phyloP scores from a whole-genome alignment of 2,329 filamentous ascomycete species.

The Cadophora malorum region DNA sequence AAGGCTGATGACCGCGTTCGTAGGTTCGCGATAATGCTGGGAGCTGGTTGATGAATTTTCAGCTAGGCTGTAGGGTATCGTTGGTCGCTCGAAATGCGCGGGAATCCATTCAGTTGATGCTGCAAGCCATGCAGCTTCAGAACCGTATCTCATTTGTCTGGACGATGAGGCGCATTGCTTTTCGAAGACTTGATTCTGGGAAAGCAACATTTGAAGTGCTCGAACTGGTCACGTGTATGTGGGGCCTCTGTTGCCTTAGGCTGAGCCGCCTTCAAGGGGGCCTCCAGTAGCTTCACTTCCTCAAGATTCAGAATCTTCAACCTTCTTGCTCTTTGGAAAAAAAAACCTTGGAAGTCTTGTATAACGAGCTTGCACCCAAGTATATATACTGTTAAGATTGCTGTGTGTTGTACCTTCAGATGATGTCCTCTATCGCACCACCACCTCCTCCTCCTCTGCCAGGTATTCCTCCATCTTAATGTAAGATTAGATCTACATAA shows the following conservation, averaged over 20 bases:
- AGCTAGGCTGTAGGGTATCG: slow-evolving; percentile 6
- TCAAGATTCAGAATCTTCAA: not conserved
- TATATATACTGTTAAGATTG: not conserved
- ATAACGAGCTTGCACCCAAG: not conserved
- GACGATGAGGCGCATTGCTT: slow-evolving; percentile 30
- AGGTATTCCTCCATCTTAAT: not conserved
- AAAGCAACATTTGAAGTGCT: not conserved
- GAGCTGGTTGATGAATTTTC: slow-evolving; percentile 6
- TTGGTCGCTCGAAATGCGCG: slow-evolving; percentile 10
- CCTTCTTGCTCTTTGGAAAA: not conserved
- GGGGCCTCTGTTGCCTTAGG: not conserved
- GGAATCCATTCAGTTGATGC: slow-evolving; percentile 31
- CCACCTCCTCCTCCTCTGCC: not conserved
- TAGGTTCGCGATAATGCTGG: not conserved
- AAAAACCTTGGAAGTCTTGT: not conserved
- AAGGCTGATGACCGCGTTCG: slow-evolving; percentile 16
- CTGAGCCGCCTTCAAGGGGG: not conserved
- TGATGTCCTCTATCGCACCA: not conserved
- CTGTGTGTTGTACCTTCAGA: not conserved
- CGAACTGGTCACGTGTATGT: slow-evolving; percentile 4
- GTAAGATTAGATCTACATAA: not conserved
- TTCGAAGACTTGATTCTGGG: not conserved
- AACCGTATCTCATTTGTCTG: slow-evolving; percentile 27
- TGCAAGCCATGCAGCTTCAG: slow-evolving; percentile 32
- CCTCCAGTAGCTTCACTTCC: not conserved